phyloP scores from a whole-genome alignment of 306 rosid genomes.

The Geum urbanum region DNA sequence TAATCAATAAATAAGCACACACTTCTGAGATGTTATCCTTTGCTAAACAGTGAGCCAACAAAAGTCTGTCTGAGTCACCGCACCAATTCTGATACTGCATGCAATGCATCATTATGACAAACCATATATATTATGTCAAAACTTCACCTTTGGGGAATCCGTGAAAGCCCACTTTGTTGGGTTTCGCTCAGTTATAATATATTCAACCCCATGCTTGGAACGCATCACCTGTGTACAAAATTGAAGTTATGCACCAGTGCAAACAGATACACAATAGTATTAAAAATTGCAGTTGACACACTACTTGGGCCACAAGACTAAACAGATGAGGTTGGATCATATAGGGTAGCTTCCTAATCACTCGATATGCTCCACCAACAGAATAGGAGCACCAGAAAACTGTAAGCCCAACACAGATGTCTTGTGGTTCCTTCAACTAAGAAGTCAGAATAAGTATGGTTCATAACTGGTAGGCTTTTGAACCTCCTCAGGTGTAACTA shows the following conservation, averaged over 20 bases:
- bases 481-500: not conserved
- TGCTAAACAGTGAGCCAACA: not conserved
- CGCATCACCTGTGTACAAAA: constrained; percentile 56
- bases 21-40: too few species aligned
- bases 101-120: not conserved
- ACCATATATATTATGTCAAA: constrained; percentile 5
- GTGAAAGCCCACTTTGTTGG: constrained; percentile 63
- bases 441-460: not conserved
- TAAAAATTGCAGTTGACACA: not conserved
- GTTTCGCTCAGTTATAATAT: constrained; percentile 62
- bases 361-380: not conserved
- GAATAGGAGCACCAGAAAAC: not conserved
- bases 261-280: constrained; percentile 10
- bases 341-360: not conserved
- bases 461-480: not conserved
- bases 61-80: not conserved
- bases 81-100: not conserved
- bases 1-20: not conserved
- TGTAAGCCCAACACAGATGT: not conserved
- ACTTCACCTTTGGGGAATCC: constrained; percentile 63
- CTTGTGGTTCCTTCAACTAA: not conserved
- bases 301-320: not conserved
- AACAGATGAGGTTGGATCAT: not conserved
- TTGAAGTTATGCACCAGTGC: constrained; percentile 14
- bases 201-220: constrained; percentile 64